Conservation (phyloP, 2,329 filamentous ascomycete species). For the Xylariaceae sp. region DNA sequence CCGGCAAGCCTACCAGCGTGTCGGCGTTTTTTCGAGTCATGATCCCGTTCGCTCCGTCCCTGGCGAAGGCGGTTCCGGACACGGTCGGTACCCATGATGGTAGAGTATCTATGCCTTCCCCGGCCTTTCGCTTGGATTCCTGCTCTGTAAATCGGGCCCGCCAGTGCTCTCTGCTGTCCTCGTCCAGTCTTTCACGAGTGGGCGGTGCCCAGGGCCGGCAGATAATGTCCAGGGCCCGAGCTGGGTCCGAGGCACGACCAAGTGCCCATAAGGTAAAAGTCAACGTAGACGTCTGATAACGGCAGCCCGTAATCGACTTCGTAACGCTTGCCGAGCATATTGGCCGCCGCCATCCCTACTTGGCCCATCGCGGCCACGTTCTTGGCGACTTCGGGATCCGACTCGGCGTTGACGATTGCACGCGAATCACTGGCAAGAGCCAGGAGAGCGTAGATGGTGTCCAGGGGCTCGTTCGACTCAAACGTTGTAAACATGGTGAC, state of each 20-base stretch:
- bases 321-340: constrained; percentile 10
- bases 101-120: constrained; percentile 8
- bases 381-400: not conserved
- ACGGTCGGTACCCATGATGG: constrained; percentile 13
- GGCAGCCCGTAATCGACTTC: constrained; percentile 10
- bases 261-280: constrained; percentile 11
- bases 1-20: constrained; percentile 7
- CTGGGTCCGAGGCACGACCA: constrained; percentile 6
- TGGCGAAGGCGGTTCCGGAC: constrained; percentile 6
- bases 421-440: constrained; percentile 12
- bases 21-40: constrained; percentile 13
- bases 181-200: not conserved
- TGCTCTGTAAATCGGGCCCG: constrained; percentile 2
- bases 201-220: constrained; percentile 10
- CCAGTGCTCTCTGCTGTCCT: constrained; percentile 2
- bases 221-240: constrained; percentile 11
- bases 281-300: constrained; percentile 12
- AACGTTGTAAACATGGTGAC: constrained; percentile 11
- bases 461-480: constrained; percentile 14
- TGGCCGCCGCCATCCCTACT: too few relatives aligned
- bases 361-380: not conserved
- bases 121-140: not conserved
- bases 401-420: not conserved
- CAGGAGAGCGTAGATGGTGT: constrained; percentile 14
- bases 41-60: constrained; percentile 5